phyloP scores from a whole-genome alignment of 108 stramenopile genomes.

The Fragilaria radians region DNA sequence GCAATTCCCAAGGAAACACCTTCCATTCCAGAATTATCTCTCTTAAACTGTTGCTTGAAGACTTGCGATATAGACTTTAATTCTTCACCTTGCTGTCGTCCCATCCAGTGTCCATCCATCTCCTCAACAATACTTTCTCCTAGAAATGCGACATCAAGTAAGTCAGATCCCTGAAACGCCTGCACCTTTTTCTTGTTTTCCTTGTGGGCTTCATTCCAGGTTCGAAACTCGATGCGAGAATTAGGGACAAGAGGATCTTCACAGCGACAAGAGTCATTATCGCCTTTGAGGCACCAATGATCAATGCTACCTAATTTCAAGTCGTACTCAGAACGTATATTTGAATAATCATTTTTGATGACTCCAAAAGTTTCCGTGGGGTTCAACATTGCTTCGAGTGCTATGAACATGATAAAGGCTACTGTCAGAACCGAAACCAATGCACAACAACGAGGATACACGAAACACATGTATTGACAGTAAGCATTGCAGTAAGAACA shows the following conservation, averaged over 20 bases:
- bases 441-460: conserved; percentile 19
- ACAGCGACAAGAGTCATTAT: conserved; percentile 62
- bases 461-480: conserved; percentile 14
- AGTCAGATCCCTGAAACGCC: not conserved
- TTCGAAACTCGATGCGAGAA: conserved; percentile 34
- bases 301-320: conserved; percentile 49
- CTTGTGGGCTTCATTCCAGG: conserved; percentile 51
- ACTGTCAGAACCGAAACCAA: conserved; percentile 7
- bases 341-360: conserved; percentile 45
- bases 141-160: conserved; percentile 66
- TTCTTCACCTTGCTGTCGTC: conserved; percentile 13
- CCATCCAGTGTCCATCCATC: conserved; percentile 81
- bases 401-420: conserved; percentile 13
- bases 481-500: conserved; percentile 12
- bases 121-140: conserved; percentile 76
- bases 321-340: conserved; percentile 53
- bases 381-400: conserved; percentile 30
- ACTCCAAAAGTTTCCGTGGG: conserved; percentile 42
- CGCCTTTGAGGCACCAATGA: conserved; percentile 67
- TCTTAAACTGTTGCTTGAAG: conserved; percentile 23
- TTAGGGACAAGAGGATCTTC: conserved; percentile 63
- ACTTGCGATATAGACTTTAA: conserved; percentile 9
- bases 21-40: conserved; percentile 8
- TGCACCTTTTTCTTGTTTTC: conserved; percentile 27
- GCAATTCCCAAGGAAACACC: conserved; percentile 55